Evolutionary conservation across 2,329 filamentous ascomycete species (phyloP).

Genomic region (Fusarium sp.): DNA sequence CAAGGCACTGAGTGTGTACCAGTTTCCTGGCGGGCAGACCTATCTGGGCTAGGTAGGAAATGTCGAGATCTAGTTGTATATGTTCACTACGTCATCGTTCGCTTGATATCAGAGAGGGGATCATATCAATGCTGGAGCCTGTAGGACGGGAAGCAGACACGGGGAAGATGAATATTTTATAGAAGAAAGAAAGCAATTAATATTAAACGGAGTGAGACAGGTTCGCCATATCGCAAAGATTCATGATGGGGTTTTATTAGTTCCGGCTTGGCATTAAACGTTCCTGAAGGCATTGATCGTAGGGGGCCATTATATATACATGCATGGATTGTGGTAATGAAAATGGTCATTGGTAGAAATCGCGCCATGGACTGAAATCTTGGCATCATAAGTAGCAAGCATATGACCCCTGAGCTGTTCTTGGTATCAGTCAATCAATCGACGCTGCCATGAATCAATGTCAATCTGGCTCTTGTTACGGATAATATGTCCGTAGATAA

Average conservation of each 20-base stretch:
- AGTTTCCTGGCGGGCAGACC: background rate
- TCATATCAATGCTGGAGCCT: background rate
- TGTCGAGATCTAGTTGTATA: background rate
- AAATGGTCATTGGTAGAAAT: background rate
- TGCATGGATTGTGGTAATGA: background rate
- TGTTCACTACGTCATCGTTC: constrained; percentile 32
- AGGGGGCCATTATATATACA: background rate
- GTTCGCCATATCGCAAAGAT: background rate
- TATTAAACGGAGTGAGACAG: background rate
- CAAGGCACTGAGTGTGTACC: background rate
- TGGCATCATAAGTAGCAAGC: background rate
- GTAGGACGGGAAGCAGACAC: background rate
- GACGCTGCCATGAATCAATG: background rate
- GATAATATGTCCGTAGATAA: background rate
- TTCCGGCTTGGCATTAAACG: constrained; percentile 17
- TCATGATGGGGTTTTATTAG: background rate
- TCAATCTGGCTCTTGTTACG: background rate
- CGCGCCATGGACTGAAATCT: background rate
- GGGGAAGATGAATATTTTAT: background rate
- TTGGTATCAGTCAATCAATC: background rate
- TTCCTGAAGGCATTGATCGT: constrained; percentile 1
- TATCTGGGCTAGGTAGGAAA: background rate
- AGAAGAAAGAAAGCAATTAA: background rate
- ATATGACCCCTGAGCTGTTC: background rate
- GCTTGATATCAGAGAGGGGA: background rate